Base-by-base conservation (phyloP, 345 rosid species). In the Sisymbrium irio region DNA sequence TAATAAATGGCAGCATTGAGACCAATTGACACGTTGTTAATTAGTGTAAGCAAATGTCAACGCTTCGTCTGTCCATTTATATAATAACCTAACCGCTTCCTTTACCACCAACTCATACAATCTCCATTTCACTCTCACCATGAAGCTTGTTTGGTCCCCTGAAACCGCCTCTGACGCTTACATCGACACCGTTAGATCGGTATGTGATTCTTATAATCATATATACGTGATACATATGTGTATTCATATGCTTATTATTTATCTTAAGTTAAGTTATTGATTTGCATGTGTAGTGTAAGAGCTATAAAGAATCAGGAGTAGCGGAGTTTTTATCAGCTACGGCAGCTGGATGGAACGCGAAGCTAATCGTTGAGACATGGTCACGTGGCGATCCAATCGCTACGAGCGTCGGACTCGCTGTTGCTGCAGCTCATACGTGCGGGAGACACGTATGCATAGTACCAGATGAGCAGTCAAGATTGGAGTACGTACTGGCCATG, bases 141-240 rank as follows among this genome's bases (percentile, higher is more conserved):
- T 91, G 97, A 93, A 82, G 87, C 89, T 91, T 12, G 85, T 77
- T 40, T 93, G 97, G 98, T 89, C 94, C 15, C 92, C 98, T 6
- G 97, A 88, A 54, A 75, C 77, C 11, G 98, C 98, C 8, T 84
- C 86, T 4, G 81, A 84, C 62, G 97, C 98, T 18, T 93, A 85
- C 67, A 49, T 93, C 37, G 83, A 78, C 13, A 91, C 97, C 42
- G 89, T 93, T 13, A 74, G 72, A 82, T 82, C 84, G 17, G 96
- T 93, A 71, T 72, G 89, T 65, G 17, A 4, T 68, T 30, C 51
- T 55, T n/a, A 27, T 32, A 20, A 30, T 10, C 10, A 27, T 30
- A 7, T n/a, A 46, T 10, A 1, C 28, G 5, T 36, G 27, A 27
- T n/a, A n/a, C n/a, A 22, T 0, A 22, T 19, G 53, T 47, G 19